phyloP scores from a whole-genome alignment of 108 stramenopile species.

The Cyclotella choctawhatcheeana region DNA sequence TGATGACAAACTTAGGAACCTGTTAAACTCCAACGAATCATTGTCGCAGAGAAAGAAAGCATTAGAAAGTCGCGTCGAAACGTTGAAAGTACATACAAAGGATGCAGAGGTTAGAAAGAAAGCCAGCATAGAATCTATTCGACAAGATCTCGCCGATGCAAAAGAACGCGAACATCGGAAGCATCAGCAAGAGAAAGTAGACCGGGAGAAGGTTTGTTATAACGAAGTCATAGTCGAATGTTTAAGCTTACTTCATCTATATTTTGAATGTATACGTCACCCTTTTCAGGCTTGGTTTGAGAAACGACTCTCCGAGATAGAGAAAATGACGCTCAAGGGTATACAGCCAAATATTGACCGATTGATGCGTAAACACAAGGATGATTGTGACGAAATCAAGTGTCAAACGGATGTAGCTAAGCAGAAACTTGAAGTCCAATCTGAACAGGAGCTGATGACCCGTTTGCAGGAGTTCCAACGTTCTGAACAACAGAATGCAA shows the following conservation, averaged over 20 bases:
- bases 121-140: slow-evolving; percentile 16
- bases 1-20: not conserved
- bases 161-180: slow-evolving; percentile 21
- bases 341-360: slow-evolving; percentile 42
- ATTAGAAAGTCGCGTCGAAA: slow-evolving; percentile 10
- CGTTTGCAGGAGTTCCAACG: slow-evolving; percentile 28
- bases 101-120: slow-evolving; percentile 31
- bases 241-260: too few species aligned
- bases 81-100: too few species aligned
- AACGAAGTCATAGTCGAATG: too few species aligned
- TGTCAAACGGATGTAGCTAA: slow-evolving; percentile 28
- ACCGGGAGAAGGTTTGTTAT: slow-evolving; percentile 42
- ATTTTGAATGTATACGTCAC: too few species aligned
- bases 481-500: slow-evolving; percentile 30
- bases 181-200: slow-evolving; percentile 15
- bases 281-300: slow-evolving; percentile 45
- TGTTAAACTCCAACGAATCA: slow-evolving; percentile 8
- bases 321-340: slow-evolving; percentile 37
- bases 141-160: slow-evolving; percentile 18
- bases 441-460: slow-evolving; percentile 33
- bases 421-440: slow-evolving; percentile 47
- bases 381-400: slow-evolving; percentile 38
- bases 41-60: slow-evolving; percentile 17
- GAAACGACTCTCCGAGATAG: slow-evolving; percentile 23
- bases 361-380: slow-evolving; percentile 33